Conservation (phyloP, 371 early-diverging fungal genomes). For the Apophysomyces trapeziformis region DNA sequence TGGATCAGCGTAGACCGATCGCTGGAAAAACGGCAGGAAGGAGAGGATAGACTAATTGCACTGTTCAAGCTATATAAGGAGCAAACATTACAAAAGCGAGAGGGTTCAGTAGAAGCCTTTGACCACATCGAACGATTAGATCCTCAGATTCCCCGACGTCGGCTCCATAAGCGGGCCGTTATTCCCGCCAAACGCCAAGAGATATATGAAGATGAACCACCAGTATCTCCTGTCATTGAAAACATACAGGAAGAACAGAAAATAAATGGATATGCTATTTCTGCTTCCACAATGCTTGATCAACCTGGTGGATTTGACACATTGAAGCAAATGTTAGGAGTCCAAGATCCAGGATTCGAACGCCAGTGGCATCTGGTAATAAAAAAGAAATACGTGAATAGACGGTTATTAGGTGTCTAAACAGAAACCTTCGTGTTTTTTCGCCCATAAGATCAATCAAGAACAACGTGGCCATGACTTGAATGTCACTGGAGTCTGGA, state of each 20-base stretch:
- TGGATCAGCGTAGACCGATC: conserved; percentile 56
- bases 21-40: conserved; percentile 18
- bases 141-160: conserved; percentile 36
- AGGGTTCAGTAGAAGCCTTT: conserved; percentile 16
- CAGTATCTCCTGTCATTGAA: conserved; percentile 25
- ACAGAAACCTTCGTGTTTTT: background rate
- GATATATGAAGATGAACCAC: conserved; percentile 20
- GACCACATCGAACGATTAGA: conserved; percentile 29
- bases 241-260: conserved; percentile 26
- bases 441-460: conserved; percentile 68
- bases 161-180: conserved; percentile 37
- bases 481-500: conserved; percentile 94
- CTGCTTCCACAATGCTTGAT: conserved; percentile 14
- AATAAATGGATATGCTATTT: conserved; percentile 12
- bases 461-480: conserved; percentile 77
- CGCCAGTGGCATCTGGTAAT: conserved; percentile 49
- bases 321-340: conserved; percentile 32
- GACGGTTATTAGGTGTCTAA: background rate
- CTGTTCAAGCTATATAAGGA: conserved; percentile 16
- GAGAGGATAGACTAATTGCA: conserved; percentile 17
- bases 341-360: conserved; percentile 79
- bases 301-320: conserved; percentile 24
- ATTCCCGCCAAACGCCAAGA: conserved; percentile 26
- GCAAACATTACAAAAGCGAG: conserved; percentile 19
- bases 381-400: conserved; percentile 5